phyloP scores from a whole-genome alignment of 805 yeast species.

The Metschnikowia rubicola region DNA sequence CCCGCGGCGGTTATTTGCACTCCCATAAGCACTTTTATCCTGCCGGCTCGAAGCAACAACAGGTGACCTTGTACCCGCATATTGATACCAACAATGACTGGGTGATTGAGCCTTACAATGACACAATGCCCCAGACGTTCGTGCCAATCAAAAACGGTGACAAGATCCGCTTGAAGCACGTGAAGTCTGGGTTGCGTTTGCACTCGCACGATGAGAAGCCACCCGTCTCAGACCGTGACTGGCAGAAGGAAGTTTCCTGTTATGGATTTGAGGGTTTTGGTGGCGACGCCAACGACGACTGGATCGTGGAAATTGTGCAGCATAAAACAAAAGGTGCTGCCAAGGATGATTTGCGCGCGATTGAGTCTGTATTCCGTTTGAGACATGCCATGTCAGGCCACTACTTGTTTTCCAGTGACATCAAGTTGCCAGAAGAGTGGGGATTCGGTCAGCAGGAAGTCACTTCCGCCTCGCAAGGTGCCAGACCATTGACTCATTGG shows the following conservation, averaged over 20 bases:
- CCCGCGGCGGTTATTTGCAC: constrained; percentile 79
- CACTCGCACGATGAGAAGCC: constrained; percentile 84
- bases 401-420: constrained; percentile 70
- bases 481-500: constrained; percentile 60
- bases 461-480: constrained; percentile 71
- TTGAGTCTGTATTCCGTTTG: constrained; percentile 68
- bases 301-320: constrained; percentile 68
- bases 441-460: constrained; percentile 85
- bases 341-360: constrained; percentile 54
- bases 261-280: constrained; percentile 74
- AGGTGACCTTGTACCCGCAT: constrained; percentile 76
- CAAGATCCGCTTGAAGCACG: constrained; percentile 65
- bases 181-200: constrained; percentile 57
- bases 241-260: constrained; percentile 80
- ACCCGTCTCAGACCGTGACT: constrained; percentile 70
- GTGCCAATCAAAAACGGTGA: constrained; percentile 64
- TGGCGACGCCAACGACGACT: constrained; percentile 85
- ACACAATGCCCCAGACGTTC: constrained; percentile 55
- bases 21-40: constrained; percentile 72
- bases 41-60: constrained; percentile 83
- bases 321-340: constrained; percentile 48
- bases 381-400: constrained; percentile 79
- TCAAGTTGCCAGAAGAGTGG: constrained; percentile 75
- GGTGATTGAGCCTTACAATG: constrained; percentile 65
- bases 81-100: constrained; percentile 72